Evolutionary conservation across 768 basidiomycete species (phyloP), one percentile per base, ranked within the genome.

Genomic region (Pisolithus microcarpus): DNA sequence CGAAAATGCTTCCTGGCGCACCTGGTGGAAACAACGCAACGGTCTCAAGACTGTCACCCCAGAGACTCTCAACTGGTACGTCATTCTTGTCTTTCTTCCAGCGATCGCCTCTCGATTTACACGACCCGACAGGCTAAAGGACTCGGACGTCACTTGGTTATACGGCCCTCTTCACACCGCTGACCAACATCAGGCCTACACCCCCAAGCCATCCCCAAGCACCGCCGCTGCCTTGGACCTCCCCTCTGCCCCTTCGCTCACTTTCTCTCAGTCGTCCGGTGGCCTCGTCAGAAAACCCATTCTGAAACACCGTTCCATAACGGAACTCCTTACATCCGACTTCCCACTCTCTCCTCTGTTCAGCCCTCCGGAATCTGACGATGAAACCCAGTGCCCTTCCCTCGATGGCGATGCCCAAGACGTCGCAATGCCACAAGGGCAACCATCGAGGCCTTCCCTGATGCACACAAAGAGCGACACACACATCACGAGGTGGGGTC

Each of bases 21-120:
- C 94, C 1, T 99, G 95, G 95, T 97, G 94, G 85, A 97, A 98
- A 72, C 94, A 97, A 78, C 76, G 95, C 55, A 96, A 96, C 61
- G 89, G 93, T 57, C 79, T 99, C 54, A 90, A 86, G 73, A 99
- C 95, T 0, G 78, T 99, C 65, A 87, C 85, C 23, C 95, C 95
- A 52, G 96, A 99, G 74, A 96, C 94, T 4, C 81, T 99, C 60
- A 99, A 99, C 68, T 99, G 95, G 95, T 97, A 62, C 61, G 87
- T 69, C 61, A n/a, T 24, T 44, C 44, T 5, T 53, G 18, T 23
- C 24, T 39, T 26, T 23, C n/a, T 39, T 48, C 52, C 42, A 46
- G 18, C n/a, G 44, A 21, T 48, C 23, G 23, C 31, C 54, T 66
- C 38, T 65, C 60, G 2, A 34, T 13, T 11, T 24, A 24, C 26